Evolutionary conservation across 352 stramenopile species (phyloP).

Genomic region (Phytopythium boreale): DNA sequence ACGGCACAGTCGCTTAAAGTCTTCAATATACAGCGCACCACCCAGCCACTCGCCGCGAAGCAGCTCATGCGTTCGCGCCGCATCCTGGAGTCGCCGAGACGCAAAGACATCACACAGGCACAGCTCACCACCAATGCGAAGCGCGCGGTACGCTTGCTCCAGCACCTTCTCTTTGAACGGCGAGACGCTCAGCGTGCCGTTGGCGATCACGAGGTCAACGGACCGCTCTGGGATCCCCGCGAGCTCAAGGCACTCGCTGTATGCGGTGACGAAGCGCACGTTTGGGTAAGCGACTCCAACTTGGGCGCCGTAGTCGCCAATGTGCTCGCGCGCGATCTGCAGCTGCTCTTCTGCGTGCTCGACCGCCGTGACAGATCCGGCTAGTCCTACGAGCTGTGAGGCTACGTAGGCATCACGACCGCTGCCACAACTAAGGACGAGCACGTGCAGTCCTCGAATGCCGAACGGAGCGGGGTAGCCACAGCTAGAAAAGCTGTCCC

Average conservation of each 20-base stretch:
- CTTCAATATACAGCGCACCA: conserved; percentile 90
- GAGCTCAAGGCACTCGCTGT: conserved; percentile 87
- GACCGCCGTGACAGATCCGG: conserved; percentile 82
- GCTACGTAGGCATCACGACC: conserved; percentile 89
- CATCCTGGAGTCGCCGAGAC: conserved; percentile 69
- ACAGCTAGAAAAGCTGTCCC: conserved; percentile 79
- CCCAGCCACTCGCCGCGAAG: conserved; percentile 90
- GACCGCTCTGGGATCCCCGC: conserved; percentile 60
- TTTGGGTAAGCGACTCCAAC: conserved; percentile 78
- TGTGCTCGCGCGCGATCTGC: conserved; percentile 56
- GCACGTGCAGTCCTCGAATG: conserved; percentile 51
- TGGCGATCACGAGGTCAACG: conserved; percentile 91
- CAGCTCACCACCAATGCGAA: conserved; percentile 88
- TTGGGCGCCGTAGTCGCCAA: conserved; percentile 69
- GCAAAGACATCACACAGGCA: conserved; percentile 93
- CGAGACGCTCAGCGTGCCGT: conserved; percentile 92
- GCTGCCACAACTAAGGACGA: conserved; percentile 88
- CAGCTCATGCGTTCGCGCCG: conserved; percentile 68
- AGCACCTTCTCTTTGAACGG: conserved; percentile 90
- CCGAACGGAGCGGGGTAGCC: conserved; percentile 74
- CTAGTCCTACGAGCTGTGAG: conserved; percentile 72
- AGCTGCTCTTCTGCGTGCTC: conserved; percentile 91
- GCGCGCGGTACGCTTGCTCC: conserved; percentile 70
- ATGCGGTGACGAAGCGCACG: conserved; percentile 83
- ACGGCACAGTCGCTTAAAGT: conserved; percentile 85